Evolutionary conservation across 2,329 filamentous ascomycete genomes (phyloP), one percentile per base, ranked within the genome.

Genomic region (Aspergillus pseudoterreus): DNA sequence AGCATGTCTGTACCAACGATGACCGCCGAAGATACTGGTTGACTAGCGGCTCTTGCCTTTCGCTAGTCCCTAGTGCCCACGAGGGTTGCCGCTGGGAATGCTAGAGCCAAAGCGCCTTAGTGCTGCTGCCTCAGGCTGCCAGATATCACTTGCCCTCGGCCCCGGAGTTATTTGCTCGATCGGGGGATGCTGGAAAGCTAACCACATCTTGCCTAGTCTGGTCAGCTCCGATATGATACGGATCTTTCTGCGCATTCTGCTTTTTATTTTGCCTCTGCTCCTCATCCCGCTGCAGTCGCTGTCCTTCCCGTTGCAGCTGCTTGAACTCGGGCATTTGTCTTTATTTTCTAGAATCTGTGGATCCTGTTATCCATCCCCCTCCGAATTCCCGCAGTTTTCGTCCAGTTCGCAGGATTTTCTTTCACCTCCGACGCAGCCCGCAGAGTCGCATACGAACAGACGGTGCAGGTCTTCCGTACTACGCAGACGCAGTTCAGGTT

Each of bases 341-440:
- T 11, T 30, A 30, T 30, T 30, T 9, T 10, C 3, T 4, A 3
- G 27, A 30, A 30, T 30, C 27, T 30, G 27, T 11, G 27, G 6
- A 30, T 30, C 8, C 27, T 30, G 14, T 4, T 38, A 38, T 38
- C 15, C 35, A 1, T n/a, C 3, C 33, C 33, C 35, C 35, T 30
- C 10, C 35, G 35, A 38, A 38, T 2, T 17, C 11, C 35, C 35
- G 35, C 35, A 30, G 3, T 30, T 11, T 30, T 54, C 50, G 41
- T 52, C 43, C 27, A 8, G 6, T 11, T 56, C 57, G 58, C 60
- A 64, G 58, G 51, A 51, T 54, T 43, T 55, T 49, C 35, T 48
- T 47, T 57, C 52, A 15, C 12, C 15, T 11, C 41, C 24, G 27
- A 41, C 19, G 45, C 24, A 17, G 14, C 36, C 36, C 21, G 30